Percentiles rank a stretch among this genome's conserved stretches.
Conservation (phyloP, 176 grass and related monocot genomes). For the Ensete ventricosum region DNA sequence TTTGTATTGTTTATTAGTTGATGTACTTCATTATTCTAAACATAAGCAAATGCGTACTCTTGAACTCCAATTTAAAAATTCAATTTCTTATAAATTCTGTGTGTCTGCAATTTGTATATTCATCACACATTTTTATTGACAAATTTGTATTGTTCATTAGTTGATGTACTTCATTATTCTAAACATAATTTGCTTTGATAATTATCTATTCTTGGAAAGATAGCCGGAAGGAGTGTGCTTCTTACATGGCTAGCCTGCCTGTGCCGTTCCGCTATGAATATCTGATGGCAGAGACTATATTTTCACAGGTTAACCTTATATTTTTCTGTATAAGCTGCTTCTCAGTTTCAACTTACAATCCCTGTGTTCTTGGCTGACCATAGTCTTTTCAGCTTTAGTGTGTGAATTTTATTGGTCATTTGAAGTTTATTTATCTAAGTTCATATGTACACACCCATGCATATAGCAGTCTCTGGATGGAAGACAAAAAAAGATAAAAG, state of each 20-base stretch:
- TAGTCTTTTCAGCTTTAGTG: too few relatives aligned
- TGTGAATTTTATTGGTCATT: too few relatives aligned
- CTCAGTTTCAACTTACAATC: not conserved
- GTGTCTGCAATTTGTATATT: too few relatives aligned
- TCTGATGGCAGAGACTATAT: constrained; percentile 99
- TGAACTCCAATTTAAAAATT: not conserved
- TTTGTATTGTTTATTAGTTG: not conserved
- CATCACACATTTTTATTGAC: not conserved
- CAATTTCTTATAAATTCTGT: too few relatives aligned
- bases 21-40: not conserved
- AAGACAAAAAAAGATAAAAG: too few relatives aligned
- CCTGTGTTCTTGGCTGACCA: not conserved
- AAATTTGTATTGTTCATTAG: not conserved
- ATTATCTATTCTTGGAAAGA: constrained; percentile 64
- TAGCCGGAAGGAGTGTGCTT: constrained; percentile 99
- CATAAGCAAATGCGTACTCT: not conserved
- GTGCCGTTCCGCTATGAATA: constrained; percentile 92
- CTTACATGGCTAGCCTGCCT: constrained; percentile 84
- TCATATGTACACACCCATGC: too few relatives aligned
- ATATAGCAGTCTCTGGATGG: too few relatives aligned
- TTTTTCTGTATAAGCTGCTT: not conserved
- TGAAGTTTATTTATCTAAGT: too few relatives aligned
- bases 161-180: not conserved
- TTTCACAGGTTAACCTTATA: constrained; percentile 69
- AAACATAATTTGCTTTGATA: constrained; percentile 24